A percentile compares a stretch with the other conserved stretches of the same genome.
These are phyloP conservation scores for Cinnamomum micranthum DNA, from an alignment of 164 flowering plant genomes.

Conservation along the genomic window DNA sequence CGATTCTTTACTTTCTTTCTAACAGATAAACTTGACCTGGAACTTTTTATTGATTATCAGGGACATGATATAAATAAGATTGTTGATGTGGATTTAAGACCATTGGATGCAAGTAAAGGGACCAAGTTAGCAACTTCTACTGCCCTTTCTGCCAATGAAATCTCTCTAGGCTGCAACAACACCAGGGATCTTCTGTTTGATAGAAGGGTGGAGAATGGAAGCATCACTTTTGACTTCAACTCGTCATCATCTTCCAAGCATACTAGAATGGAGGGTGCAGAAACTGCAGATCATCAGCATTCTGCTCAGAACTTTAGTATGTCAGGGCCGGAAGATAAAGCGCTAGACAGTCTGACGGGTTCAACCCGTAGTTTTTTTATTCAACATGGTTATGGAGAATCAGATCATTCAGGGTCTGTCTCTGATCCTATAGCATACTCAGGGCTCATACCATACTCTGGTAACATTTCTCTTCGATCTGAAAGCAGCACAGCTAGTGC, in stretches of 20 bases:
- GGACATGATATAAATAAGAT: background rate
- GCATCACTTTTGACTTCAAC: slow-evolving; percentile 38
- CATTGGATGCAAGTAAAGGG: slow-evolving; percentile 29
- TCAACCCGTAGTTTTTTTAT: slow-evolving; percentile 27
- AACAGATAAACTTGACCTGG: background rate
- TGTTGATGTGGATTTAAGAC: background rate
- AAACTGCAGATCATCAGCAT: slow-evolving; percentile 15
- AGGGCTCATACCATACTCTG: slow-evolving; percentile 59
- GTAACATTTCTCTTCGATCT: slow-evolving; percentile 44
- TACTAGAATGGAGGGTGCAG: slow-evolving; percentile 13
- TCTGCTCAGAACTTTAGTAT: slow-evolving; percentile 15
- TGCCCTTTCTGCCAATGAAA: slow-evolving; percentile 14
- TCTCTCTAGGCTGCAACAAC: slow-evolving; percentile 12
- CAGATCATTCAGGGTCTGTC: slow-evolving; percentile 42
- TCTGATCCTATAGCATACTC: slow-evolving; percentile 45
- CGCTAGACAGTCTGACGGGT: slow-evolving; percentile 17
- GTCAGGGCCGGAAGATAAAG: slow-evolving; percentile 27
- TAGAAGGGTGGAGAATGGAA: slow-evolving; percentile 36
- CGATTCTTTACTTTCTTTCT: background rate
- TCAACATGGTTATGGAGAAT: slow-evolving; percentile 42
- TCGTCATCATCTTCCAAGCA: slow-evolving; percentile 24
- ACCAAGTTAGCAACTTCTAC: slow-evolving; percentile 10
- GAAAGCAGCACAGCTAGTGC: slow-evolving; percentile 55
- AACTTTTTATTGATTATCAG: background rate
- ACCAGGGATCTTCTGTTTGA: slow-evolving; percentile 16